A percentile compares a stretch with the other conserved stretches of the same genome.
These are phyloP conservation scores for Boletellus sp. DNA, from an alignment of 768 basidiomycete genomes.

Conservation along the genomic window DNA sequence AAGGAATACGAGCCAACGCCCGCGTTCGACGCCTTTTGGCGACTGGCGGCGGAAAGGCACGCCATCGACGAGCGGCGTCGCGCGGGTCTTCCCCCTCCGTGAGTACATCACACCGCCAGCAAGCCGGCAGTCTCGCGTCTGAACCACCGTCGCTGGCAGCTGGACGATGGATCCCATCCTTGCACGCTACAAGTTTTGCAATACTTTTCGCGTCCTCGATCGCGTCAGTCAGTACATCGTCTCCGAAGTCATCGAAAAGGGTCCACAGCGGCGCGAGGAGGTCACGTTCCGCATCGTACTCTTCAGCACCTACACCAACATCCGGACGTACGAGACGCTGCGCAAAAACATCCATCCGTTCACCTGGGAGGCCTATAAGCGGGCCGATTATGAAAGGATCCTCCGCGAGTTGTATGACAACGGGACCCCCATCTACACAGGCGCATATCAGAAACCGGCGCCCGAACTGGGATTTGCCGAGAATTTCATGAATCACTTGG, in stretches of 20 bases:
- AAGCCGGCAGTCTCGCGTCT: constrained; percentile 6
- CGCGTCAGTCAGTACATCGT: constrained; percentile 67
- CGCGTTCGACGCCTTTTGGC: constrained; percentile 61
- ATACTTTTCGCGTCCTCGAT: constrained; percentile 72
- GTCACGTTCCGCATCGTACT: constrained; percentile 68
- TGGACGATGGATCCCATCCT: constrained; percentile 71
- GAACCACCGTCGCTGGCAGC: constrained; percentile 30
- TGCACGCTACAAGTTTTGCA: constrained; percentile 58
- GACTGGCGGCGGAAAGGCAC: constrained; percentile 54
- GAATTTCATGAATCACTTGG: constrained; percentile 59
- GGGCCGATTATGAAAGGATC: constrained; percentile 49
- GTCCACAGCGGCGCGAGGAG: constrained; percentile 56
- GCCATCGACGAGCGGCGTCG: constrained; percentile 54
- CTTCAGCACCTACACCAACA: constrained; percentile 69
- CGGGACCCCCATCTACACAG: constrained; percentile 56
- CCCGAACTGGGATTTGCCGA: constrained; percentile 49
- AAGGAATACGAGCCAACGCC: constrained; percentile 42
- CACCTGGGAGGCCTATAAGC: constrained; percentile 58
- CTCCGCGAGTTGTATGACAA: constrained; percentile 39
- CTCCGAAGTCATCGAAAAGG: constrained; percentile 63
- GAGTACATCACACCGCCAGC: constrained; percentile 25
- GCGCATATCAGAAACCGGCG: constrained; percentile 69
- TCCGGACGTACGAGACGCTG: constrained; percentile 69
- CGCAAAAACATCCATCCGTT: constrained; percentile 49
- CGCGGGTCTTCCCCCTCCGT: constrained; percentile 49